Evolutionary conservation across 2,329 filamentous ascomycete species (phyloP), one percentile per base, ranked within the genome.

Genomic region (Ceratocystis smalleyi): DNA sequence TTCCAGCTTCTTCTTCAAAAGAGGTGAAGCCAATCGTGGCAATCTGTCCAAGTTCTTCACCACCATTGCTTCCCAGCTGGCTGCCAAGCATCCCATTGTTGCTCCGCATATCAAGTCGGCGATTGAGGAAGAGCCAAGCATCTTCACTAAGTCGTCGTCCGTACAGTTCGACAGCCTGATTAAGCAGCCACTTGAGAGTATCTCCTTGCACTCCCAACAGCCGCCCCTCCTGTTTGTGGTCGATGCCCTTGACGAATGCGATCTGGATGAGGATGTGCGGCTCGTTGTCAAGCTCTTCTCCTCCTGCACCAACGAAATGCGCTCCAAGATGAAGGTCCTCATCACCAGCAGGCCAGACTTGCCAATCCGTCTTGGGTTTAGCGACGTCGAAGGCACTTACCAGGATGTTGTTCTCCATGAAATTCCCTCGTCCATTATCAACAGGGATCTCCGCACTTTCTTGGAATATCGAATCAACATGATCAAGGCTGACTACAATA

Each of bases 1-100:
- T 22, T 73, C 72, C 2, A 75, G 72, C 65, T 78, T 79, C 67
- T 78, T 78, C 69, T 79, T 79, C 69, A 77, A 76, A 62, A 73
- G 70, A 66, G 75, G 74, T 0, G 75, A 76, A 60, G 69, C 68
- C 2, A 74, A 77, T 66, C 71, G 74, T 30, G 72, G 73, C 1
- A 71, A 70, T 54, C 71, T 72, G 1, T 67, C 67, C 3, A 71
- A 69, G 59, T 71, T 80, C 45, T 72, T 79, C 17, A 70, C 75
- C 0, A 79, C 76, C 0, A 69, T 80, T 40, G 72, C 74, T 5
- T 64, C 65, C 7, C 70, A 77, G 47, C 68, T 78, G 1, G 68
- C 70, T 0, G 43, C 24, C 0, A 55, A 30, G 3, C 27, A 55
- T 15, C 51, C 51, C 5, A 30, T 15, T 30, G 2, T 55, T 17